Evolutionary conservation across 352 stramenopile genomes (phyloP), one percentile per base, ranked within the genome.

Genomic region (Globisporangium recalcitrans): DNA sequence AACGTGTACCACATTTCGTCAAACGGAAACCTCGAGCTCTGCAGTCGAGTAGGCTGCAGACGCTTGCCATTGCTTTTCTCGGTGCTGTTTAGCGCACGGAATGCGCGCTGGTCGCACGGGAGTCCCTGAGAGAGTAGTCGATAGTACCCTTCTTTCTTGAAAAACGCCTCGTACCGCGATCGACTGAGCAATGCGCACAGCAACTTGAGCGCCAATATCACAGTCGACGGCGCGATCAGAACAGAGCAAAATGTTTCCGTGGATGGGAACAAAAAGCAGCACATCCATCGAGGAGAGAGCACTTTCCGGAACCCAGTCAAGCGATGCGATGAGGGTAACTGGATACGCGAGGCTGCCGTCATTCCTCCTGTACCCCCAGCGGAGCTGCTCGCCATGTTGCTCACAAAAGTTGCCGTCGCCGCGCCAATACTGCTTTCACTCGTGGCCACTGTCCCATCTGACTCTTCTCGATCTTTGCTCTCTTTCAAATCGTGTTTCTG

Each of bases 401-500:
- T 72, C 27, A 51, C 11, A 16, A 51, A 19, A 40, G 49, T 42
- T 29, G 51, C 47, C 1, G 36, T 54, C 38, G 34, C 34, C 48
- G 16, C 32, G 5, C 31, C 44, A 52, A 63, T 48, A 29, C 36
- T 53, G n/a, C 22, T 62, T 5, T 67, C 61, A 31, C 10, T 67
- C 26, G 44, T 10, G 14, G 47, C 22, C 10, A 70, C 67, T 21
- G 64, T 56, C 1, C 52, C 64, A 29, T 77, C 65, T 1, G 68
- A 49, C 27, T 87, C 72, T 34, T 75, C 70, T 47, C 69, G 54
- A 21, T 88, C 75, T 47, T 78, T 85, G 46, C 56, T 78, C 63
- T 86, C 77, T 62, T 91, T 91, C 29, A 90, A 31, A 52, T 91
- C 82, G 31, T 84, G 72, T 29, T 91, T 91, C 57, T 88, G 78